A percentile compares a stretch with the other conserved stretches of the same genome.
Evolutionary conservation across 768 basidiomycete species (phyloP).

Genomic region (Boletus sp.): DNA sequence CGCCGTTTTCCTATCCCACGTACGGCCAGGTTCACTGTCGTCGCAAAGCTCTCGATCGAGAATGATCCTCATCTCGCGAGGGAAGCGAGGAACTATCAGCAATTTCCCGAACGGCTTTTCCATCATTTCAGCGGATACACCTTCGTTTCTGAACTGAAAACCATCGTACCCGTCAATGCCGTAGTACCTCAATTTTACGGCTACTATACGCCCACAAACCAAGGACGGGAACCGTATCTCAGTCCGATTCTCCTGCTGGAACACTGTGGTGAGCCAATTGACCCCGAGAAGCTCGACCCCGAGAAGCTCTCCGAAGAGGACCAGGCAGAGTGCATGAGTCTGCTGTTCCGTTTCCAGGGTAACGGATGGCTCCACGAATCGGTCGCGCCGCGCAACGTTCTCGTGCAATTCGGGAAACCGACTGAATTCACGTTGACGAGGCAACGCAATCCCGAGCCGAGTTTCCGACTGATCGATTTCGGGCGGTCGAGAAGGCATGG

Average conservation of each 20-base stretch:
- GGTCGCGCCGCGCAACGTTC: slow-evolving; percentile 41
- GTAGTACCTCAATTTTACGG: slow-evolving; percentile 66
- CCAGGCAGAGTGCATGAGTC: slow-evolving; percentile 38
- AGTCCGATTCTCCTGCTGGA: slow-evolving; percentile 49
- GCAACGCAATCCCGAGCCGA: slow-evolving; percentile 6
- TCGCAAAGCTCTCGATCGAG: slow-evolving; percentile 43
- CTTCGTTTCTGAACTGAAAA: slow-evolving; percentile 25
- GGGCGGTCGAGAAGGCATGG: slow-evolving; percentile 35
- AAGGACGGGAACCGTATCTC: slow-evolving; percentile 1
- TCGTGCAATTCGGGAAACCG: slow-evolving; percentile 44
- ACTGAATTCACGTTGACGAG: slow-evolving; percentile 21
- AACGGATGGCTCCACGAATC: slow-evolving; percentile 43
- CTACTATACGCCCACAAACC: slow-evolving; percentile 41
- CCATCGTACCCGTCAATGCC: slow-evolving; percentile 48
- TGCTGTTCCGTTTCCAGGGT: slow-evolving; percentile 41
- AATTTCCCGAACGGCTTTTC: slow-evolving; percentile 27
- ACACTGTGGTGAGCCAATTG: slow-evolving; percentile 42
- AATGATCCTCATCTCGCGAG: slow-evolving; percentile 37
- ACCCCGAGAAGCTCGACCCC: too few relatives aligned
- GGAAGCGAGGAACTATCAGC: slow-evolving; percentile 31
- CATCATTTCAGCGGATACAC: slow-evolving; percentile 29
- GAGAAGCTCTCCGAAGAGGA: slow-evolving; percentile 36
- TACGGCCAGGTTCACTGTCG: slow-evolving; percentile 40
- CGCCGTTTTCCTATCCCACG: slow-evolving; percentile 2
- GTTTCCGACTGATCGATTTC: slow-evolving; percentile 53